Evolutionary conservation across 2,329 filamentous ascomycete species (phyloP).

Genomic region (Daldinia sp.): DNA sequence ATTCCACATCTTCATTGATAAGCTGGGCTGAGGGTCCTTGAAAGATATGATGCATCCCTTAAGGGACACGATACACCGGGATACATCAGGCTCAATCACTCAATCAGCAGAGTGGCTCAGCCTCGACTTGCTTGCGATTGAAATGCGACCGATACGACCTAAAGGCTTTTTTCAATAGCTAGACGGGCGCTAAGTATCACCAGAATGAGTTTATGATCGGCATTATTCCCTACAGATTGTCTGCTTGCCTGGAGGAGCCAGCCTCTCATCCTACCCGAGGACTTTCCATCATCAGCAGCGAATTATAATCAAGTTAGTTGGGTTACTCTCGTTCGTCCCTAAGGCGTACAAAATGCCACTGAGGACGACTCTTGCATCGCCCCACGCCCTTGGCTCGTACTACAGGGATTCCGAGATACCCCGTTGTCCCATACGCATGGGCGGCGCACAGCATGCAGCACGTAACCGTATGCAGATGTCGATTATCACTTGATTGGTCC

Average conservation of each 20-base stretch:
- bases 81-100: background rate
- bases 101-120: conserved; percentile 23
- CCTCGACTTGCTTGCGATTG: conserved; percentile 32
- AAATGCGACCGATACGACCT: conserved; percentile 26
- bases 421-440: conserved; percentile 29
- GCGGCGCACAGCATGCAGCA: conserved; percentile 27
- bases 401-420: conserved; percentile 37
- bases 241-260: background rate
- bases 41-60: conserved; percentile 4
- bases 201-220: conserved; percentile 5
- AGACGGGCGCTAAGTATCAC: conserved; percentile 12
- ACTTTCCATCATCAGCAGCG: background rate
- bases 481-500: conserved; percentile 33
- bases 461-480: conserved; percentile 33
- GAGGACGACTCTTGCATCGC: conserved; percentile 18
- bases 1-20: conserved; percentile 8
- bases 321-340: background rate
- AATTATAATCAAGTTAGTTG: background rate
- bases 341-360: background rate
- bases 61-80: background rate
- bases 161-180: conserved; percentile 9
- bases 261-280: background rate
- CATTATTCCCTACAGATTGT: conserved; percentile 12
- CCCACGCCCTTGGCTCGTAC: conserved; percentile 9
- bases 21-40: background rate